Evolutionary conservation across 768 basidiomycete species (phyloP).

Genomic region (Boletus pseudopeckii): DNA sequence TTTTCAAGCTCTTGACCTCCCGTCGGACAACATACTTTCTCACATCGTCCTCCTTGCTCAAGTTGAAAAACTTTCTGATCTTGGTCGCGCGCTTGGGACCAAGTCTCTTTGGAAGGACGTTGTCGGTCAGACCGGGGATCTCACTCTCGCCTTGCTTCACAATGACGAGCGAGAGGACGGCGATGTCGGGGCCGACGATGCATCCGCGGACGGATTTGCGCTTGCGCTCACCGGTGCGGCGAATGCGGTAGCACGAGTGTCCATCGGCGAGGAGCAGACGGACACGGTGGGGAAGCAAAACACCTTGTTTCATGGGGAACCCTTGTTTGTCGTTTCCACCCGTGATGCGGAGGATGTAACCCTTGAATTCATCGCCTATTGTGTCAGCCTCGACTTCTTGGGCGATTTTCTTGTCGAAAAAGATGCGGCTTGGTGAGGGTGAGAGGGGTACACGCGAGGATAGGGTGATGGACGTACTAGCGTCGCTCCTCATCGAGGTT

Average conservation of each 20-base stretch:
- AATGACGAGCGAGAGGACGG: slow-evolving; percentile 89
- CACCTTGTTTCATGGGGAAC: slow-evolving; percentile 99
- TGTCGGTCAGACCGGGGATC: slow-evolving; percentile 89
- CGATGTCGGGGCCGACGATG: slow-evolving; percentile 96
- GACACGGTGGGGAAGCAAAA: slow-evolving; percentile 91
- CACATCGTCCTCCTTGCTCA: slow-evolving; percentile 97
- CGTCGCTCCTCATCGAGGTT: slow-evolving; percentile 90
- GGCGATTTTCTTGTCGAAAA: slow-evolving; percentile 96
- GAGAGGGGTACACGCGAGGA: background rate
- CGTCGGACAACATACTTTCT: slow-evolving; percentile 94
- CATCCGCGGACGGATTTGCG: slow-evolving; percentile 99
- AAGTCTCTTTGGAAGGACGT: slow-evolving; percentile 88
- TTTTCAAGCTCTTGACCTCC: slow-evolving; percentile 87
- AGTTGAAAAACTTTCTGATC: slow-evolving; percentile 97
- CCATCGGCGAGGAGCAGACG: slow-evolving; percentile 91
- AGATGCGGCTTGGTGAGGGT: slow-evolving; percentile 66
- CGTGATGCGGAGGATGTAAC: slow-evolving; percentile 94
- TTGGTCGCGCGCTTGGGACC: slow-evolving; percentile 97
- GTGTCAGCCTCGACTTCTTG: slow-evolving; percentile 92
- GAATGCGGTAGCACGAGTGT: slow-evolving; percentile 95
- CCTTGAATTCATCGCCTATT: slow-evolving; percentile 94
- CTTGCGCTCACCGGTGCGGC: slow-evolving; percentile 93
- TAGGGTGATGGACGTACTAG: slow-evolving; percentile 47
- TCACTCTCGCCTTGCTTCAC: slow-evolving; percentile 95
- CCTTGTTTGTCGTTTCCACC: slow-evolving; percentile 99